Base-by-base conservation (phyloP, 768 basidiomycete genomes). In the Hydnomerulius pinastri region DNA sequence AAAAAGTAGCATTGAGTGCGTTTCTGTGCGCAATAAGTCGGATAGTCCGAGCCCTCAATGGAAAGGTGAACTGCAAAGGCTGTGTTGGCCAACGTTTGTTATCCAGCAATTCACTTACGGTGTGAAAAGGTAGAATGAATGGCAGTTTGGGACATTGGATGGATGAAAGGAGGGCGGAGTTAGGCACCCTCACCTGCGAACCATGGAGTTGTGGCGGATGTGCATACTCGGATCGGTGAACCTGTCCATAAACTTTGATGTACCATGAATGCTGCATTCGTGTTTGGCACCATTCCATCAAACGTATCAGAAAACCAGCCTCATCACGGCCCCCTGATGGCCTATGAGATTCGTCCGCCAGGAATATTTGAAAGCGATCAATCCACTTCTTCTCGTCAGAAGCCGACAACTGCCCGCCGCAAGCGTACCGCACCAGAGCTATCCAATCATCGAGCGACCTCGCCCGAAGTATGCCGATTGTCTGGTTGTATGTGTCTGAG, bases 111-210 rank as follows among this genome's bases (percentile, higher is more conserved):
- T 24, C 17, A 50, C 74, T 50, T 46, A 77, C 76, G 21, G 76
- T 76, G 43, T 80, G 76, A 60, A 80, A 80, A 1, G 78, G 78
- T 6, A 80, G 54, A 17, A 80, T 73, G 23, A 72, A 67, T 2
- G 76, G 75, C 6, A 75, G 59, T 4, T 58, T 63, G 11, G 68
- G 71, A 15, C 61, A 47, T 44, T 61, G 60, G 33, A 73, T 59
- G 37, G 55, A 44, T 20, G 55, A 50, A 41, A 63, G 33, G 42
- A 66, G 45, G 46, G 46, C 33, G 27, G 59, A 54, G 37, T 53
- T 37, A 46, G 61, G 63, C n/a, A 59, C 56, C 8, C 39, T 37
- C 43, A 39, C 46, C 35, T 30, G 51, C 47, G 35, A 32, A 35
- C 39, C 51, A 32, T 40, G 49, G n/a, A 44, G 46, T 25, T 29